Conservation (phyloP, 192 early-diverging fungal genomes). For the Coemansia sp. region DNA sequence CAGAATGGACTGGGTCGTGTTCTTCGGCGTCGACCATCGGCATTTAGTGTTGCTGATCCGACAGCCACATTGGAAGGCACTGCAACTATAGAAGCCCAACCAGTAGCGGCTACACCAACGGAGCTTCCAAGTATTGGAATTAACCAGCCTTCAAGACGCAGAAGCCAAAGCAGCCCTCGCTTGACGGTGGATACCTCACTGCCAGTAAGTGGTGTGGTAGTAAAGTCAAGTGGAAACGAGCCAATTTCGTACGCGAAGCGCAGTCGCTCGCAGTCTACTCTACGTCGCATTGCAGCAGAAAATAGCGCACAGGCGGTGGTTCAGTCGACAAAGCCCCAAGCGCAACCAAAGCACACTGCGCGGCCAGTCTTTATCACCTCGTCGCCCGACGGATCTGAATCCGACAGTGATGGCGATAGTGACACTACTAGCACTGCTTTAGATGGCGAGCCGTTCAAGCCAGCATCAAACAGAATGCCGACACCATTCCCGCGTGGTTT, state of each 20-base stretch:
- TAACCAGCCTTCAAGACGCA: neutral
- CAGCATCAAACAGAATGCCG: constrained; percentile 30
- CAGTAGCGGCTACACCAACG: neutral
- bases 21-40: constrained; percentile 35
- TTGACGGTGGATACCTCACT: neutral
- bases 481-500: constrained; percentile 40
- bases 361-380: constrained; percentile 15
- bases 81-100: neutral
- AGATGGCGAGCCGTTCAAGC: constrained; percentile 13
- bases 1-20: constrained; percentile 2
- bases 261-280: constrained; percentile 32
- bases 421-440: neutral
- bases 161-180: constrained; percentile 12
- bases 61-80: neutral
- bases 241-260: constrained; percentile 6
- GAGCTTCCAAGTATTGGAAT: neutral
- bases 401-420: constrained; percentile 4
- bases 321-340: neutral
- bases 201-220: too few relatives aligned
- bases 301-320: constrained; percentile 36
- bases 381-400: neutral
- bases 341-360: neutral
- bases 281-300: constrained; percentile 37
- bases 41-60: constrained; percentile 45
- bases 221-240: neutral